Percentiles rank a stretch among this genome's conserved stretches.
Evolutionary conservation across 2,329 filamentous ascomycete genomes (phyloP).

Genomic region (Thyridium curvatum): DNA sequence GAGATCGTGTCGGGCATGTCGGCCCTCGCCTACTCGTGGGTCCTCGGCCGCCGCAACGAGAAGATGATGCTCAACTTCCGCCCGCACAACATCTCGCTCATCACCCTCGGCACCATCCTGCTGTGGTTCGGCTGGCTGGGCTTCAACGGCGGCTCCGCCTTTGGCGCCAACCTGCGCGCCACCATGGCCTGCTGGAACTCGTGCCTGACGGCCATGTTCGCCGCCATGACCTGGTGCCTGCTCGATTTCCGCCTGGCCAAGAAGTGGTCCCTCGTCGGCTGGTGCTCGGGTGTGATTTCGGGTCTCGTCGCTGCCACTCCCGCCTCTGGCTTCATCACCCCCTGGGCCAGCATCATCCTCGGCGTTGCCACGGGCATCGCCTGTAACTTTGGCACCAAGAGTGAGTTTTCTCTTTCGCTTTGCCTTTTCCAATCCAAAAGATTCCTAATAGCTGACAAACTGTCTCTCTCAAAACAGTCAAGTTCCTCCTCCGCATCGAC

Average conservation of each 20-base stretch:
- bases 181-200: slow-evolving; percentile 98
- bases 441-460: too few species aligned
- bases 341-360: slow-evolving; percentile 62
- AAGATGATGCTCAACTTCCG: slow-evolving; percentile 99
- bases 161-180: slow-evolving; percentile 89
- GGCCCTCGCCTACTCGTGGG: slow-evolving; percentile 90
- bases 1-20: slow-evolving; percentile 94
- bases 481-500: slow-evolving; percentile 58
- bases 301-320: slow-evolving; percentile 66
- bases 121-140: slow-evolving; percentile 99
- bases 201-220: slow-evolving; percentile 88
- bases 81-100: slow-evolving; percentile 96
- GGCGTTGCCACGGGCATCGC: slow-evolving; percentile 59
- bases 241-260: slow-evolving; percentile 91
- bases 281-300: slow-evolving; percentile 66
- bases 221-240: slow-evolving; percentile 85
- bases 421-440: neutral
- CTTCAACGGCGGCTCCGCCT: slow-evolving; percentile 95
- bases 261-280: slow-evolving; percentile 83
- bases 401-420: slow-evolving; percentile 2
- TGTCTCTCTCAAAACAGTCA: slow-evolving; percentile 25
- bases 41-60: slow-evolving; percentile 92
- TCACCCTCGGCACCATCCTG: slow-evolving; percentile 89
- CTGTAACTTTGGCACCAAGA: slow-evolving; percentile 64
- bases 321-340: slow-evolving; percentile 61